Percentiles rank a stretch among this genome's conserved stretches.
These are phyloP conservation scores for Acacia acuminata DNA, from an alignment of 306 rosid genomes.

Conservation along the genomic window DNA sequence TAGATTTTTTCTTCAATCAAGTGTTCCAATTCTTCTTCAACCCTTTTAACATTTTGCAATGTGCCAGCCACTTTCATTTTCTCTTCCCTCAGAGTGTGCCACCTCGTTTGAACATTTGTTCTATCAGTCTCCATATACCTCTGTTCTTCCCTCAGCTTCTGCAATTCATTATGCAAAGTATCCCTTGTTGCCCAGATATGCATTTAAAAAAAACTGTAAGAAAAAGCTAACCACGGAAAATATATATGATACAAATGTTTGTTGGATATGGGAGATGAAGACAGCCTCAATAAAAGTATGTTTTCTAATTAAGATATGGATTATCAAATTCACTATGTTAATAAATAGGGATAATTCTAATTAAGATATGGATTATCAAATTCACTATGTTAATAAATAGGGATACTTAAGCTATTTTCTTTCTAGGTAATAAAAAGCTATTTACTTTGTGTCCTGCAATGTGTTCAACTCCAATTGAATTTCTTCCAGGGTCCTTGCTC, in stretches of 20 bases:
- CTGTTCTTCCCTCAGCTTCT: constrained; percentile 69
- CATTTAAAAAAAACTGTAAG: background rate
- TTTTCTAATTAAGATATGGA: no score
- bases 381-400: constrained; percentile 1
- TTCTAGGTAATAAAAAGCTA: background rate
- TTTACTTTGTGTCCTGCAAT: constrained; percentile 68
- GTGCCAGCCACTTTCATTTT: constrained; percentile 56
- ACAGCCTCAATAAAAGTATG: constrained; percentile 5
- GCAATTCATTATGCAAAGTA: constrained; percentile 62
- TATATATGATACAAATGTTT: constrained; percentile 12
- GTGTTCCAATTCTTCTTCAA: constrained; percentile 79
- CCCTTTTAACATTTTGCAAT: constrained; percentile 51
- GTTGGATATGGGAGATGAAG: constrained; percentile 20
- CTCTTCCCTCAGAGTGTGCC: constrained; percentile 73
- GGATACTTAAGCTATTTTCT: background rate
- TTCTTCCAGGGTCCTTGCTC: constrained; percentile 69
- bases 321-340: no score
- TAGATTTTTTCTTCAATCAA: constrained; percentile 67
- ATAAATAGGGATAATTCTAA: no score
- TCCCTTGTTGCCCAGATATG: constrained; percentile 59
- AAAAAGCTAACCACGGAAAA: constrained; percentile 13
- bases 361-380: constrained; percentile 24
- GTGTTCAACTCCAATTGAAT: constrained; percentile 69
- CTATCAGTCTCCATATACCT: constrained; percentile 63
- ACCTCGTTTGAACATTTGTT: constrained; percentile 48